Conservation (phyloP, 1,284 basidiomycete species). For the Naganishia cerealis region DNA sequence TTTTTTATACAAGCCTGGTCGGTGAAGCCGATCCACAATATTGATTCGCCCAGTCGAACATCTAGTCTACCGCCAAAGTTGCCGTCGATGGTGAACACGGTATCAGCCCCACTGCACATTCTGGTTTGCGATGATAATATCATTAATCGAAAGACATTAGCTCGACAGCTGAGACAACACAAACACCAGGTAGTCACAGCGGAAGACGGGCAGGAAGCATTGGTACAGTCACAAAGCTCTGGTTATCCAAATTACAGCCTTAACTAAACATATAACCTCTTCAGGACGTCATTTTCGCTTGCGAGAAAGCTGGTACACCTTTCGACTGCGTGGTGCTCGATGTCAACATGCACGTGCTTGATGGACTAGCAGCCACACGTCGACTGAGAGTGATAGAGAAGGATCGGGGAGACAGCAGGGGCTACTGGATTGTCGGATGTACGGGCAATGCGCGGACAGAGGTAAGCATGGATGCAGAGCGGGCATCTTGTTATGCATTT, state of each 20-base stretch:
- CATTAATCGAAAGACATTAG: slow-evolving; percentile 59
- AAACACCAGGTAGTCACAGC: slow-evolving; percentile 27
- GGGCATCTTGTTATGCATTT: not conserved
- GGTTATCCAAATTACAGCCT: not conserved
- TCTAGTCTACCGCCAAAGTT: slow-evolving; percentile 18
- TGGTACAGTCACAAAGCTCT: slow-evolving; percentile 15
- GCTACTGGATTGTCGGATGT: slow-evolving; percentile 32
- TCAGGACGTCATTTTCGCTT: slow-evolving; percentile 23
- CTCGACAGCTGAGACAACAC: slow-evolving; percentile 24
- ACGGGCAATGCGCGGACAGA: slow-evolving; percentile 33
- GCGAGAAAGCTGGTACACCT: slow-evolving; percentile 27
- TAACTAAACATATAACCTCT: not conserved
- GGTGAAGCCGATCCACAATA: not conserved
- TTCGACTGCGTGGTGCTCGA: slow-evolving; percentile 33
- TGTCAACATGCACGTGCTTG: slow-evolving; percentile 33
- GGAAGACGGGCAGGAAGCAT: slow-evolving; percentile 29
- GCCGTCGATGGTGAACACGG: not conserved
- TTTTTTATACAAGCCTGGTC: slow-evolving; percentile 24
- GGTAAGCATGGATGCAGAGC: not conserved
- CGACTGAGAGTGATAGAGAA: slow-evolving; percentile 22
- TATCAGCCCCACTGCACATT: slow-evolving; percentile 9
- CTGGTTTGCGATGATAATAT: slow-evolving; percentile 56
- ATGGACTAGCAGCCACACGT: slow-evolving; percentile 20
- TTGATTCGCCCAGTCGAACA: not conserved
- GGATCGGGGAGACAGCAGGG: slow-evolving; percentile 1